These are phyloP conservation scores for Rhizopus microsporus DNA, from an alignment of 371 early-diverging fungal genomes.

Conservation along the genomic window DNA sequence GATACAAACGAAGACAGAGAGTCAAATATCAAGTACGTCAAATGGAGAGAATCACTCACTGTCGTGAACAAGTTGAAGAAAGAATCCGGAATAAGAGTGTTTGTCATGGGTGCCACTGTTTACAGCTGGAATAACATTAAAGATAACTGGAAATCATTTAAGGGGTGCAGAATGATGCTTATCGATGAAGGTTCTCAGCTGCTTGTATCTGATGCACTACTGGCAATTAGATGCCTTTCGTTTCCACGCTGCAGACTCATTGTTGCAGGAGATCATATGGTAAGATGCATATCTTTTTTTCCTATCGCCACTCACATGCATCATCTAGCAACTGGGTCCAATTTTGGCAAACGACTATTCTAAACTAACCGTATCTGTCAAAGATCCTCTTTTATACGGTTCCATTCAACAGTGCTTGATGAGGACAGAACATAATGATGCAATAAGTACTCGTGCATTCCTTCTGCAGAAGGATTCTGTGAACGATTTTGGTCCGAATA, in stretches of 20 bases:
- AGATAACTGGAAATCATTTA: conserved; percentile 29
- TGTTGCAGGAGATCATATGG: conserved; percentile 63
- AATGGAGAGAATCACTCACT: conserved; percentile 11
- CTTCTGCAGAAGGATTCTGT: conserved; percentile 34
- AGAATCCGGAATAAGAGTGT: conserved; percentile 12
- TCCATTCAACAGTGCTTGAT: conserved; percentile 62
- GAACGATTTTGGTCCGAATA: conserved; percentile 57
- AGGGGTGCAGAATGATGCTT: conserved; percentile 52
- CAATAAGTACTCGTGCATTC: conserved; percentile 35
- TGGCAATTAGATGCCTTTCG: conserved; percentile 50
- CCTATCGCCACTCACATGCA: neutral
- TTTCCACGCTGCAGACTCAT: conserved; percentile 43
- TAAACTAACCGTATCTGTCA: conserved; percentile 10
- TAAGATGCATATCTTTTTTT: conserved; percentile 4
- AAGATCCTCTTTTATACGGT: conserved; percentile 51
- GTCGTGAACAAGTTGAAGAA: conserved; percentile 5
- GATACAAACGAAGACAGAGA: neutral
- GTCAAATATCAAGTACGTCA: conserved; percentile 3
- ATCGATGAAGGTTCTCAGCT: conserved; percentile 63
- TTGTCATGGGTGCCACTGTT: conserved; percentile 56
- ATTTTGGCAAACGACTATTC: conserved; percentile 54
- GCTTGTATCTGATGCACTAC: conserved; percentile 51
- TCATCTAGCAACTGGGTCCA: conserved; percentile 57
- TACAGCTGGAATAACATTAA: conserved; percentile 56
- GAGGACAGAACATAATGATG: conserved; percentile 44